Conservation (phyloP, 108 stramenopile genomes). For the Mayamaea pseudoterrestris region DNA sequence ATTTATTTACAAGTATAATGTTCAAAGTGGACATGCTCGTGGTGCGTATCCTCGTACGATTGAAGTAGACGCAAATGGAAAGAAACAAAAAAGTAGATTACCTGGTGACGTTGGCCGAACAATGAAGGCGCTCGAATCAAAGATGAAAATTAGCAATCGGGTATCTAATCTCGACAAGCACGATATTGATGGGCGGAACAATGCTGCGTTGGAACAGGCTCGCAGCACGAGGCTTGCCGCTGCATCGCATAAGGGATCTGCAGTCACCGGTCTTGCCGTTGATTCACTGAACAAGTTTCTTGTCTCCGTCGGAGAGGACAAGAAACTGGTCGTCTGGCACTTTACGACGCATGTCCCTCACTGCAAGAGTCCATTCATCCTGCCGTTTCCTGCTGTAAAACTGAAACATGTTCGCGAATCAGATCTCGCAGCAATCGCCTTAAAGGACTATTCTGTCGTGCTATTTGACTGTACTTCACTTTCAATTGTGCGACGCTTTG, state of each 20-base stretch:
- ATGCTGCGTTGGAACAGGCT: constrained; percentile 24
- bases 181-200: constrained; percentile 30
- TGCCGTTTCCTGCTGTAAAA: constrained; percentile 66
- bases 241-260: constrained; percentile 45
- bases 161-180: constrained; percentile 55
- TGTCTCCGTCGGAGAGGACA: constrained; percentile 77
- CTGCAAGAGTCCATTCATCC: constrained; percentile 55
- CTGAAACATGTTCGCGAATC: constrained; percentile 67
- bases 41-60: constrained; percentile 68
- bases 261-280: constrained; percentile 87
- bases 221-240: constrained; percentile 27
- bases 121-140: constrained; percentile 58
- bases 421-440: constrained; percentile 67
- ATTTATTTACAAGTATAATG: constrained; percentile 87
- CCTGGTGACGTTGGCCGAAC: constrained; percentile 57
- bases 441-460: constrained; percentile 48
- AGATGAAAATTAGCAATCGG: constrained; percentile 50
- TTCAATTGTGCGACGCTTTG: constrained; percentile 63
- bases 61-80: constrained; percentile 13
- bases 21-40: constrained; percentile 82
- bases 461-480: constrained; percentile 66
- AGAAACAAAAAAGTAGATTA: constrained; percentile 11
- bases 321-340: constrained; percentile 82
- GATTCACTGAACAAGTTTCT: constrained; percentile 78
- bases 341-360: constrained; percentile 79